These are phyloP conservation scores for Vaccinium macrocarpon DNA, from an alignment of 148 eudicot species.

Conservation along the genomic window DNA sequence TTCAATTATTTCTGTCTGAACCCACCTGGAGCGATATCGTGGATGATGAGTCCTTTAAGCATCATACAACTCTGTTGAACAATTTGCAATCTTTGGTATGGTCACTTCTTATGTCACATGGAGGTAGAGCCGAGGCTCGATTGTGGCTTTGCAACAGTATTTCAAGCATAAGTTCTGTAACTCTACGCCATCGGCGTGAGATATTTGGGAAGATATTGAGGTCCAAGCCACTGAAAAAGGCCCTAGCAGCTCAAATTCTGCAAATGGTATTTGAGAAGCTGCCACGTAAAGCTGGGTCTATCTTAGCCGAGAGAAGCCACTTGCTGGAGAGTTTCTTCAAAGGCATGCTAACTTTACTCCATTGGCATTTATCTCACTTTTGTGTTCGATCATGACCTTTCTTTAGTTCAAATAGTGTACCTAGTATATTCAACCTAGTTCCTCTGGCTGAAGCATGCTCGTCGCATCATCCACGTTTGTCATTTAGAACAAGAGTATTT, in stretches of 20 bases:
- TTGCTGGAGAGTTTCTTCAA: slow-evolving; percentile 70
- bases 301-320: slow-evolving; percentile 65
- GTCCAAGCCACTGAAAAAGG: slow-evolving; percentile 47
- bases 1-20: slow-evolving; percentile 59
- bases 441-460: neutral
- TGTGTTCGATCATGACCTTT: neutral
- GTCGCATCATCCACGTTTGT: neutral
- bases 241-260: slow-evolving; percentile 60
- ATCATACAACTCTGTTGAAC: slow-evolving; percentile 39
- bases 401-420: neutral
- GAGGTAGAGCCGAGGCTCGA: slow-evolving; percentile 83
- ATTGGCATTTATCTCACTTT: neutral
- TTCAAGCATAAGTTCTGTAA: slow-evolving; percentile 51
- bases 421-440: neutral
- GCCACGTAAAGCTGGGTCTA: slow-evolving; percentile 54
- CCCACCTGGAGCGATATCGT: slow-evolving; percentile 16
- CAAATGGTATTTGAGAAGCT: slow-evolving; percentile 70
- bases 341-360: slow-evolving; percentile 40
- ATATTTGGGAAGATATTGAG: slow-evolving; percentile 62
- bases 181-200: slow-evolving; percentile 39
- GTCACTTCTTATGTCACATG: slow-evolving; percentile 50
- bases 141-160: slow-evolving; percentile 86
- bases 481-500: neutral
- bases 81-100: slow-evolving; percentile 56
- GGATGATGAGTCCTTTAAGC: slow-evolving; percentile 34